Percentiles rank a stretch among this genome's conserved stretches.
Conservation (phyloP, 2,329 filamentous ascomycete species). For the Ascochyta clinopodiicola region DNA sequence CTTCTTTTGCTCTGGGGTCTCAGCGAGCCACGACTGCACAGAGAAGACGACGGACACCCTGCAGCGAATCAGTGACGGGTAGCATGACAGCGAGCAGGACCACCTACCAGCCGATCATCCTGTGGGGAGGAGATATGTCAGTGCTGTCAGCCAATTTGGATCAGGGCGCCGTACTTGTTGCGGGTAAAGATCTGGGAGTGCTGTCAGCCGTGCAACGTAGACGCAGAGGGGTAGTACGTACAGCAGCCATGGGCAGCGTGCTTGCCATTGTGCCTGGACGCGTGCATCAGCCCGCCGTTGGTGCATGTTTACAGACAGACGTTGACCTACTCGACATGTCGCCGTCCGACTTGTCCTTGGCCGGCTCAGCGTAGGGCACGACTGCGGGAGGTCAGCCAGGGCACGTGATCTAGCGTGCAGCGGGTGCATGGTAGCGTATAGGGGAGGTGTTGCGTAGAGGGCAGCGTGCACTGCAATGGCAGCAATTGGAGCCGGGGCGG, state of each 20-base stretch:
- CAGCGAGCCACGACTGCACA: constrained; percentile 77
- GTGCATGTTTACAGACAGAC: neutral
- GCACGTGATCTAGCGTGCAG: constrained; percentile 35
- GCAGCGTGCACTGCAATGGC: too few relatives aligned
- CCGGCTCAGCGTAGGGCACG: constrained; percentile 84
- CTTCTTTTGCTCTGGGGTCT: constrained; percentile 72
- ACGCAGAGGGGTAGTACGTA: constrained; percentile 50
- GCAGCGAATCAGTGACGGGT: constrained; percentile 22
- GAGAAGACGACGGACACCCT: constrained; percentile 78
- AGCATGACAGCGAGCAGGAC: constrained; percentile 14
- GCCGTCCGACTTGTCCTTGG: constrained; percentile 65
- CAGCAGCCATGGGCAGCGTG: constrained; percentile 91
- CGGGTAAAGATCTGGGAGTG: constrained; percentile 77
- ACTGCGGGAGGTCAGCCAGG: constrained; percentile 59
- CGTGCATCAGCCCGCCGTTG: constrained; percentile 7
- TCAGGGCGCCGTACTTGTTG: constrained; percentile 69
- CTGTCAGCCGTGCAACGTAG: constrained; percentile 37
- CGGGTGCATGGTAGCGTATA: constrained; percentile 17
- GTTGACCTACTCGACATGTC: constrained; percentile 72
- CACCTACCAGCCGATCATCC: constrained; percentile 68
- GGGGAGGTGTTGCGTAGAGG: constrained; percentile 4
- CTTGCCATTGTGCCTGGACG: constrained; percentile 67
- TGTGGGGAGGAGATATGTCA: constrained; percentile 44
- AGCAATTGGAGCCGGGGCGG: constrained; percentile 2
- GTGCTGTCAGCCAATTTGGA: constrained; percentile 18